Base-by-base conservation (phyloP, 805 yeast genomes). In the Naumovozyma castellii region DNA sequence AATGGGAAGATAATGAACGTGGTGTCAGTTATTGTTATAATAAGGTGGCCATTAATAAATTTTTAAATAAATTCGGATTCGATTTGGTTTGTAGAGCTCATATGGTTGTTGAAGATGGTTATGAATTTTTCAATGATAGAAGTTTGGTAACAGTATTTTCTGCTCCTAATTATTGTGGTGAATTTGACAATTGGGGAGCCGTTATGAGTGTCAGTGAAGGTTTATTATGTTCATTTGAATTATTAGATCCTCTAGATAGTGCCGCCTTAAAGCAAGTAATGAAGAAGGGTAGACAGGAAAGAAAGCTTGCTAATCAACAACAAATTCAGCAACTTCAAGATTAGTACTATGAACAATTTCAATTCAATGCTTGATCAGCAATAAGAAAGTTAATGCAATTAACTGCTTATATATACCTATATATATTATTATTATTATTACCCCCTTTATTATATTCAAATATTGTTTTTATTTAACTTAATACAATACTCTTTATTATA, bases 151-250 rank as follows among this genome's bases (percentile, higher is more conserved):
- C 94, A 0, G 78, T 84, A 1, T 84, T 84, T 52, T 74, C 80
- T 44, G 94, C 92, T 3, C 94, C 94, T 3, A 84, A 84, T 55
- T 84, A 67, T 32, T 67, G 66, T 48, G 64, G 72, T 32, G 72
- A 67, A 44, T 67, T 67, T 36, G 71, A 87, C 59, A 86, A 86
- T 54, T 86, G 95, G 95, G 96, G 95, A 18, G 98, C 98, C 2
- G 97, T 90, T 4, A 90, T 90, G 97, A 80, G 94, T 51, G 97
- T 90, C 13, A 76, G 85, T 46, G 96, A 90, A 47, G 97, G 90
- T 52, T 69, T 90, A 48, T 67, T 92, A 42, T 90, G 98, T 62
- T 81, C 92, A 45, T 90, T 90, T 62, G 98, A 90, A 61, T 72
- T 90, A 40, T 69, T 90, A 43, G 96, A 92, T 63, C 98, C 98